Evolutionary conservation across 441 rosid genomes (phyloP).

Genomic region (Arabidopsis hybrid): DNA sequence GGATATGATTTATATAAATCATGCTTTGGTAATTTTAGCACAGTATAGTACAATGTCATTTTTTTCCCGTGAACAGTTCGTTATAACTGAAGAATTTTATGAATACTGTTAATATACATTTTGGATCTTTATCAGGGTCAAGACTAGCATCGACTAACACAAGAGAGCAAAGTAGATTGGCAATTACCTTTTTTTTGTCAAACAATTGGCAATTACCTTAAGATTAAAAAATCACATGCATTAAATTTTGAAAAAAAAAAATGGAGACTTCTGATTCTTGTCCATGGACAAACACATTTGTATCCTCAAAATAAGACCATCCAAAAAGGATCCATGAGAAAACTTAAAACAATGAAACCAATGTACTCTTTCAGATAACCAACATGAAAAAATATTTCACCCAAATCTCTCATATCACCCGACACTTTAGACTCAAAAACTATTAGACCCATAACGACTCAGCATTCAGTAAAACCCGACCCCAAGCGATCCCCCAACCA

Average conservation of each 20-base stretch:
- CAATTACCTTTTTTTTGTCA: neutral
- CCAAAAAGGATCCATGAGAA: slow-evolving; percentile 20
- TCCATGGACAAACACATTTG: slow-evolving; percentile 29
- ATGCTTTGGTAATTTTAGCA: too few species aligned
- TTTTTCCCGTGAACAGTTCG: too few species aligned
- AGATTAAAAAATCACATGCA: neutral
- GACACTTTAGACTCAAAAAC: slow-evolving; percentile 39
- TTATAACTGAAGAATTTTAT: too few species aligned
- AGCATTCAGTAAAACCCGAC: slow-evolving; percentile 37
- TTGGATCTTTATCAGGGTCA: neutral
- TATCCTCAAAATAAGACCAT: slow-evolving; percentile 32
- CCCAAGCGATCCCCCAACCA: slow-evolving; percentile 40
- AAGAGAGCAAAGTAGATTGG: neutral
- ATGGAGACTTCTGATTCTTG: slow-evolving; percentile 23
- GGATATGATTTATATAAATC: too few species aligned
- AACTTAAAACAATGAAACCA: slow-evolving; percentile 27
- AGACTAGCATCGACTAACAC: neutral
- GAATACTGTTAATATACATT: too few species aligned
- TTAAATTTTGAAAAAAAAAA: slow-evolving; percentile 5
- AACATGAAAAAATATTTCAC: slow-evolving; percentile 11
- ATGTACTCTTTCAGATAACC: slow-evolving; percentile 31
- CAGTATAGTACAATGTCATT: too few species aligned
- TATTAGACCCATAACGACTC: slow-evolving; percentile 36
- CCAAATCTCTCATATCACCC: slow-evolving; percentile 2
- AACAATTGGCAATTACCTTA: neutral